These are phyloP conservation scores for Theobroma cacao DNA, from an alignment of 345 rosid species.

Conservation along the genomic window DNA sequence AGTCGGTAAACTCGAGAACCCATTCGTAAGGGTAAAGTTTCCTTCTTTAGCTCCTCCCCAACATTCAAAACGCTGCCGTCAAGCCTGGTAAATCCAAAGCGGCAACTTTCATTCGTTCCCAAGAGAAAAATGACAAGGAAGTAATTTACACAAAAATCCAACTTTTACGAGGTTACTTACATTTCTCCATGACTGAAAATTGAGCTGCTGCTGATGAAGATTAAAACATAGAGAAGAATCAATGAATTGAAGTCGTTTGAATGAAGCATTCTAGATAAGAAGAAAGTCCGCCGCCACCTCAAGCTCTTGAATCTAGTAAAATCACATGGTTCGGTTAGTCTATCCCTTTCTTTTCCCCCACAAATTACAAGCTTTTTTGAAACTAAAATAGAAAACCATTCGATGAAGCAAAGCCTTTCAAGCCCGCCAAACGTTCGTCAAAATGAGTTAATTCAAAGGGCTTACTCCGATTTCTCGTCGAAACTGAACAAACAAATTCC, in stretches of 20 bases:
- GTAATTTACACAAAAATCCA: not conserved
- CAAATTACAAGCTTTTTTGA: not conserved
- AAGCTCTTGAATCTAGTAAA: constrained; percentile 6
- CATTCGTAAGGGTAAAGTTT: constrained; percentile 49
- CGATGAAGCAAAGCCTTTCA: not conserved
- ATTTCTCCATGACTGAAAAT: constrained; percentile 28
- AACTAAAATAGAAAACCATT: not conserved
- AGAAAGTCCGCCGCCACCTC: not conserved
- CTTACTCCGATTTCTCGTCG: not conserved
- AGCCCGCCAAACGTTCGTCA: not conserved
- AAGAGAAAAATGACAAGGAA: not conserved
- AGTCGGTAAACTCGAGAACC: constrained; percentile 62
- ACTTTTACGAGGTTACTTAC: constrained; percentile 31
- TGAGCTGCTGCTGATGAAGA: constrained; percentile 17
- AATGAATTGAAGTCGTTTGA: not conserved
- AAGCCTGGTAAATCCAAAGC: constrained; percentile 27
- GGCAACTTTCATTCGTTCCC: not conserved
- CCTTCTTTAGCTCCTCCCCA: constrained; percentile 70
- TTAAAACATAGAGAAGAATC: constrained; percentile 24
- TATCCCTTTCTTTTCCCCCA: not conserved
- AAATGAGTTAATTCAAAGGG: not conserved
- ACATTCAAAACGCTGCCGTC: constrained; percentile 41
- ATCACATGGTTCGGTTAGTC: not conserved
- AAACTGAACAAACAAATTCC: not conserved
- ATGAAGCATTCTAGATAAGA: constrained; percentile 20